phyloP scores from a whole-genome alignment of 345 rosid genomes.

The Populus davidiana region DNA sequence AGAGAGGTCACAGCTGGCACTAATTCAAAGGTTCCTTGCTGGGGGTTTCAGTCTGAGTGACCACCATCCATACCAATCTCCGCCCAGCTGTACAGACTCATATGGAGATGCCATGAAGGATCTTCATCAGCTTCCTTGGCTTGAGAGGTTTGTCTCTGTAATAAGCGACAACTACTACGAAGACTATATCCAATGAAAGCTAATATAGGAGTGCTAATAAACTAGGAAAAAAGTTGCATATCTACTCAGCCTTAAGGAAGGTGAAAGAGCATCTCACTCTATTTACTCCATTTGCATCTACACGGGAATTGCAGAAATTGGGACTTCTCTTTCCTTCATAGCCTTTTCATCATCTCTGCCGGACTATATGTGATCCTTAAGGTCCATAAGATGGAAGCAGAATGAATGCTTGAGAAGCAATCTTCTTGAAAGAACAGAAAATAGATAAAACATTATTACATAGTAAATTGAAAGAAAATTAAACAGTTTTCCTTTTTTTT shows the following conservation, averaged over 20 bases:
- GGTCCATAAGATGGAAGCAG: slow-evolving; percentile 12
- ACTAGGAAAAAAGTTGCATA: slow-evolving; percentile 18
- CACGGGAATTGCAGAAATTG: slow-evolving; percentile 19
- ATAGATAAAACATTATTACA: slow-evolving; percentile 8
- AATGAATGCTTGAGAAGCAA: slow-evolving; percentile 7
- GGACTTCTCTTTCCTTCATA: slow-evolving; percentile 5
- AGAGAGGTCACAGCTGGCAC: slow-evolving; percentile 87
- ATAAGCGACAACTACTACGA: slow-evolving; percentile 92
- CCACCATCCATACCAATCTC: slow-evolving; percentile 81
- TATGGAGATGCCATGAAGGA: slow-evolving; percentile 91
- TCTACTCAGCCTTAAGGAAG: slow-evolving; percentile 12
- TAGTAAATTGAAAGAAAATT: slow-evolving; percentile 22
- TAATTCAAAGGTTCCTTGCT: slow-evolving; percentile 89
- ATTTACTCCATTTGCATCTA: slow-evolving; percentile 16
- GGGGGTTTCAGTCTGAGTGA: slow-evolving; percentile 92
- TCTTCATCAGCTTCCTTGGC: slow-evolving; percentile 98
- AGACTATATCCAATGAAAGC: slow-evolving; percentile 61
- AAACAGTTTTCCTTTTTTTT: neutral
- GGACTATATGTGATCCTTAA: slow-evolving; percentile 10
- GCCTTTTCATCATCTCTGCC: slow-evolving; percentile 11
- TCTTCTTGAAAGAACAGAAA: slow-evolving; percentile 30
- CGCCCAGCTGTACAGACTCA: slow-evolving; percentile 83
- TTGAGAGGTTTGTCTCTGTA: slow-evolving; percentile 92
- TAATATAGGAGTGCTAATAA: slow-evolving; percentile 8
- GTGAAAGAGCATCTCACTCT: slow-evolving; percentile 53